phyloP scores from a whole-genome alignment of 2,329 filamentous ascomycete genomes.

The Diplocarpon mali region DNA sequence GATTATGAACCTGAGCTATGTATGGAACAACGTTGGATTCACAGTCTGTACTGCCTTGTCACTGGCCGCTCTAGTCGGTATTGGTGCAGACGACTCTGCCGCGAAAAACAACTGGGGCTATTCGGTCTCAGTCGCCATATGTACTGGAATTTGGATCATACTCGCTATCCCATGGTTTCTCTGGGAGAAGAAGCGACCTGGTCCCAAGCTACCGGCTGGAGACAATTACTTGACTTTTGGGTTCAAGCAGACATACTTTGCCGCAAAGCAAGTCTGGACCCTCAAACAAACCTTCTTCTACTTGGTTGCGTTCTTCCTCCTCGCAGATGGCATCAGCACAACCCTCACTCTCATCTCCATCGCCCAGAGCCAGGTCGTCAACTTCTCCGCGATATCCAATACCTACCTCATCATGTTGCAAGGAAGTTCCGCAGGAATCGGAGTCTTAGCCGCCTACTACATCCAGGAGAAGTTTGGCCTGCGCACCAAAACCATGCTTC shows the following conservation, averaged over 20 bases:
- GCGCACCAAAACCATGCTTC: conserved; percentile 25
- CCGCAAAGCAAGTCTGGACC: conserved; percentile 20
- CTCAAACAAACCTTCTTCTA: conserved; percentile 26
- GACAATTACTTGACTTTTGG: conserved; percentile 25
- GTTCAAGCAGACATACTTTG: conserved; percentile 24
- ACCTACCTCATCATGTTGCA: conserved; percentile 25
- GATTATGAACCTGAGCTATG: conserved; percentile 26
- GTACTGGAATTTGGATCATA: conserved; percentile 25
- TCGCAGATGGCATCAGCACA: conserved; percentile 24
- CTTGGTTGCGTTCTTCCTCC: conserved; percentile 24
- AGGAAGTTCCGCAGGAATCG: conserved; percentile 18
- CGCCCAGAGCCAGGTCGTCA: conserved; percentile 24
- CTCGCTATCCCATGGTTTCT: conserved; percentile 26
- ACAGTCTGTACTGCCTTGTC: conserved; percentile 21
- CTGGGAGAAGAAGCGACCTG: conserved; percentile 26
- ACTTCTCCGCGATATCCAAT: conserved; percentile 22
- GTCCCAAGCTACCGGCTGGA: conserved; percentile 20
- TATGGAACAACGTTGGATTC: conserved; percentile 25
- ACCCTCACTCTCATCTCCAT: conserved; percentile 21
- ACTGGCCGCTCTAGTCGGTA: conserved; percentile 20
- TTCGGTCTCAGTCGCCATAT: conserved; percentile 23
- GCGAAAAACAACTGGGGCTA: conserved; percentile 25
- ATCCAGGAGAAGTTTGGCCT: conserved; percentile 21
- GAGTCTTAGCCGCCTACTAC: conserved; percentile 21
- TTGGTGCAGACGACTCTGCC: conserved; percentile 19